Percentiles rank a stretch among this genome's conserved stretches.
These are phyloP conservation scores for Fusarium haematococcum DNA, from an alignment of 2,329 filamentous ascomycete genomes.

Conservation along the genomic window DNA sequence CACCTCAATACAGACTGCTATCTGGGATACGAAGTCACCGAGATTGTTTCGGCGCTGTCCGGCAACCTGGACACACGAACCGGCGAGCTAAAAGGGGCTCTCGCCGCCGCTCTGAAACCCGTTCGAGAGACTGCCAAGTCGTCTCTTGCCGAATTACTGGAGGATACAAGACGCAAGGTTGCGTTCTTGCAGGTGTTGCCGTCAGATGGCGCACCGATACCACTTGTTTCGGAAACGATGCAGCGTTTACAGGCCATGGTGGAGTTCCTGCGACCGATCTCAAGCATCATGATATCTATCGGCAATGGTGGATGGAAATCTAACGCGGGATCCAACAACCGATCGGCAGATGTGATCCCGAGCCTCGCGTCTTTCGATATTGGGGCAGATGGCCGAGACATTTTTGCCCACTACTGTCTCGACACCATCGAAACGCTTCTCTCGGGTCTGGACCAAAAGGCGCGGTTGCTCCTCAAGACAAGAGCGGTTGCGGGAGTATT, in stretches of 20 bases:
- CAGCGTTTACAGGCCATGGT: constrained; percentile 88
- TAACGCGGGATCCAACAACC: constrained; percentile 60
- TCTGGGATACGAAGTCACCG: constrained; percentile 93
- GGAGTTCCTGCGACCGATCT: constrained; percentile 85
- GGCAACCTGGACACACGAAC: constrained; percentile 84
- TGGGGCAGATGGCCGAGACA: constrained; percentile 85
- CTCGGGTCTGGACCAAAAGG: constrained; percentile 79
- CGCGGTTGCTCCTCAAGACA: constrained; percentile 77
- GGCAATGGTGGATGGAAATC: constrained; percentile 92
- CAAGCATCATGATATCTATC: constrained; percentile 89
- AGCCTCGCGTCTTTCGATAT: constrained; percentile 86
- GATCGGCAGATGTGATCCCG: constrained; percentile 73
- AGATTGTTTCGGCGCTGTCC: constrained; percentile 85
- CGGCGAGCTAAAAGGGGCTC: constrained; percentile 84
- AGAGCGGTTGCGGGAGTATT: constrained; percentile 89
- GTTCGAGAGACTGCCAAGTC: constrained; percentile 91
- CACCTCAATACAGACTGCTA: constrained; percentile 94
- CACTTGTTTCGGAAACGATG: constrained; percentile 87
- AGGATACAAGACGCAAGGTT: constrained; percentile 82
- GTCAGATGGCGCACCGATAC: constrained; percentile 80
- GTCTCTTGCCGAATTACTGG: constrained; percentile 84
- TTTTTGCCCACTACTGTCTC: constrained; percentile 89
- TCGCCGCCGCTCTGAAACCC: constrained; percentile 88
- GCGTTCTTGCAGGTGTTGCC: constrained; percentile 75
- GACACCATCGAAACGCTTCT: constrained; percentile 90